Evolutionary conservation across 2,329 filamentous ascomycete species (phyloP), one percentile per base, ranked within the genome.

Genomic region (Ophidiomyces ophidiicola): DNA sequence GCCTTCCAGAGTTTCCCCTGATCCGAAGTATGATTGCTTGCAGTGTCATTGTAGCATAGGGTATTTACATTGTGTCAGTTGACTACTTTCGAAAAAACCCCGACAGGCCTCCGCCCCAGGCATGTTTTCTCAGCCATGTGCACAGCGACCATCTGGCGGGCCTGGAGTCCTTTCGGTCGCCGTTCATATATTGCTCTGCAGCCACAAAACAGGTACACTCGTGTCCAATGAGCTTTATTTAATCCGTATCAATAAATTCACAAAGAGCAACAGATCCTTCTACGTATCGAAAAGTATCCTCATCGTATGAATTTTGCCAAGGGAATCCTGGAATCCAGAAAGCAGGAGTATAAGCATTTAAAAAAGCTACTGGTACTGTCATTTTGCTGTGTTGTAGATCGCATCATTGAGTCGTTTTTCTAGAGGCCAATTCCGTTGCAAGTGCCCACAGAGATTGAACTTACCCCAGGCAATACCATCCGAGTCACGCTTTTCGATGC

Each of bases 71-170:
- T n/a, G n/a, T n/a, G n/a, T n/a, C n/a, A 82, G 79, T 94, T 47
- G 87, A 94, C 60, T 85, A 78, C 63, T 94, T 94, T 51, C 74
- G 82, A 17, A 63, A 61, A 11, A 67, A 69, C 32, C 61, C 66
- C 3, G 64, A 65, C 4, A 60, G 60, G 11, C 69, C 61, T 11
- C 71, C 80, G 3, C 82, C 85, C 0, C 61, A 90, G 40, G 86
- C 82, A 11, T 90, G 81, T 57, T 94, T 96, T 54, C 68, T 96
- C 18, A 92, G 82, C 58, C 88, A 96, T 70, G 77, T 92, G 2
- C 88, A 94, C 55, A 92, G 81, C 47, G 87, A 94, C 51, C 88
- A 94, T 59, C 71, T 94, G 1, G 71, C 72, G 24, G 87, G 88
- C 0, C 69, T 94, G 1, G 85, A 93, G 50, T 74, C 70, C 8